Conservation (phyloP, 1,284 basidiomycete species). For the Athelia psychrophila region DNA sequence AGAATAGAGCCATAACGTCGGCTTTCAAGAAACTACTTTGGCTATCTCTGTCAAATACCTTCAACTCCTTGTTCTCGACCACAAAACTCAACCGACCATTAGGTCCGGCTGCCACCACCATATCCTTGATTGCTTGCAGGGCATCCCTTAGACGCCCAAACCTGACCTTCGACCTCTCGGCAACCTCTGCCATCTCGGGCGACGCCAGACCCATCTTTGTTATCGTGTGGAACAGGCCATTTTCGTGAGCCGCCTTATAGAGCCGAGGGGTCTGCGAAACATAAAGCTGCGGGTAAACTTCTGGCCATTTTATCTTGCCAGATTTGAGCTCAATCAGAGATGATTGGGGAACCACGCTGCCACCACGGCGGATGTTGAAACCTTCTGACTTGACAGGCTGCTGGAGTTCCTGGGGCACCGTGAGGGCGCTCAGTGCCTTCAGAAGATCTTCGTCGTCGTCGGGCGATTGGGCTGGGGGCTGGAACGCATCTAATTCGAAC, state of each 20-base stretch:
- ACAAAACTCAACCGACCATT: slow-evolving; percentile 44
- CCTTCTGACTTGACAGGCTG: slow-evolving; percentile 5
- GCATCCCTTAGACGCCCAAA: slow-evolving; percentile 38
- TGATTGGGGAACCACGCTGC: slow-evolving; percentile 35
- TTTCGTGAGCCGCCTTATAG: slow-evolving; percentile 45
- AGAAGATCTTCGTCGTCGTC: slow-evolving; percentile 34
- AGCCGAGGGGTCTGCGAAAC: slow-evolving; percentile 53
- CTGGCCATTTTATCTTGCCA: slow-evolving; percentile 32
- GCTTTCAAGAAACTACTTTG: slow-evolving; percentile 38
- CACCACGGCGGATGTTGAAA: slow-evolving; percentile 37
- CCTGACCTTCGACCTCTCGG: slow-evolving; percentile 26
- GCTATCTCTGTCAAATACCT: slow-evolving; percentile 38
- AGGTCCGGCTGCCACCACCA: slow-evolving; percentile 41
- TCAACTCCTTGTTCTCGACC: slow-evolving; percentile 35
- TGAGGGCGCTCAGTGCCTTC: slow-evolving; percentile 19
- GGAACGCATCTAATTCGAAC: slow-evolving; percentile 32
- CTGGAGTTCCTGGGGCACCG: neutral
- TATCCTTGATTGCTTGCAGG: slow-evolving; percentile 36
- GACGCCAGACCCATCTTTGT: slow-evolving; percentile 35
- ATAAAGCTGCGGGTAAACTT: slow-evolving; percentile 49
- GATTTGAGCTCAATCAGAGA: slow-evolving; percentile 48
- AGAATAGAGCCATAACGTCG: slow-evolving; percentile 24
- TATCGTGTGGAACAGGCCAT: slow-evolving; percentile 43
- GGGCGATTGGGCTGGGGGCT: slow-evolving; percentile 16
- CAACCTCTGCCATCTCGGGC: slow-evolving; percentile 27